Evolutionary conservation across 495 filamentous ascomycete species (phyloP).

Genomic region (Daldinia bambusicola): DNA sequence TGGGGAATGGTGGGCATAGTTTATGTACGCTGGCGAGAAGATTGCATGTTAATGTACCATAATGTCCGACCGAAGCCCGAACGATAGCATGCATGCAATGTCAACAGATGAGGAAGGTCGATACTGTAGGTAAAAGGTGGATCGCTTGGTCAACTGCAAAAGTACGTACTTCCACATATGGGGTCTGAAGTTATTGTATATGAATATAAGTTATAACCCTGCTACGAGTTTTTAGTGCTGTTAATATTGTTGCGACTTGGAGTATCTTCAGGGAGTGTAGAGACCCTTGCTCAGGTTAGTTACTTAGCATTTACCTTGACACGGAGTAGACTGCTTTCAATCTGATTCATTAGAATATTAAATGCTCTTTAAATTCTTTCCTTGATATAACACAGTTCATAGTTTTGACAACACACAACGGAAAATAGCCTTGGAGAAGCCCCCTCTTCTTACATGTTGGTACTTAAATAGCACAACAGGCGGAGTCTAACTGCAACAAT

Average conservation of each 20-base stretch:
- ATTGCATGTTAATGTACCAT: neutral
- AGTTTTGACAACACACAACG: too few species aligned
- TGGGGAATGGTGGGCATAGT: neutral
- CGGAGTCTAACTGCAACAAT: too few species aligned
- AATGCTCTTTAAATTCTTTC: too few species aligned
- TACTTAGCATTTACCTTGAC: too few species aligned
- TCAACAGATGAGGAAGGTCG: conserved; percentile 1
- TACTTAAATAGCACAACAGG: too few species aligned
- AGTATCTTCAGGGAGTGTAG: neutral
- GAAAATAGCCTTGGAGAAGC: too few species aligned
- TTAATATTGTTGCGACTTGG: neutral
- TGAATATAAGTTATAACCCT: neutral
- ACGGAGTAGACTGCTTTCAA: too few species aligned
- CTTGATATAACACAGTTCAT: too few species aligned
- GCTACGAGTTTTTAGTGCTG: neutral
- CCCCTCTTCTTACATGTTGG: too few species aligned
- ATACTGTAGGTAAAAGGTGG: neutral
- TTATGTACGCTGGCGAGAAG: neutral
- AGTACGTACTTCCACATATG: neutral
- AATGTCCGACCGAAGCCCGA: neutral
- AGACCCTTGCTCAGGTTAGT: too few species aligned
- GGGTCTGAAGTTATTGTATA: too few species aligned
- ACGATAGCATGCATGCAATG: neutral
- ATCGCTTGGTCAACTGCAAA: neutral
- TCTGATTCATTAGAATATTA: too few species aligned